Conservation (phyloP, 257 asterid genomes). For the Buddleja alternifolia region DNA sequence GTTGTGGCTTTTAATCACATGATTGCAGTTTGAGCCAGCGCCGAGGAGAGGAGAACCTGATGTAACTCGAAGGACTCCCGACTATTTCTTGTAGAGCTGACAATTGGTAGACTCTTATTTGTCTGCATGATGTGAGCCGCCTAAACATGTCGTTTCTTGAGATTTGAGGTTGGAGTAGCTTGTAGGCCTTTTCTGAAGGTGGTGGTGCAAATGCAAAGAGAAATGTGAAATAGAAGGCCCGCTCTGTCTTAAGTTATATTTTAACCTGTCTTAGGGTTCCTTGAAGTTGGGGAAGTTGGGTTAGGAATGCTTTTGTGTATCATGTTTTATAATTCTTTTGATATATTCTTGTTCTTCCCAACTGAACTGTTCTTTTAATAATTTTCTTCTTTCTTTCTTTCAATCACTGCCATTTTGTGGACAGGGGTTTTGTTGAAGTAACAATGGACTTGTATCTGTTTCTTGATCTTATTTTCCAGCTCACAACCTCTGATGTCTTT, state of each 20-base stretch:
- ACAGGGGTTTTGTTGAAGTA: conserved; percentile 38
- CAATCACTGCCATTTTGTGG: conserved; percentile 35
- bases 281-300: conserved; percentile 38
- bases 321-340: conserved; percentile 36
- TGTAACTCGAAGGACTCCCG: conserved; percentile 93
- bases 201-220: conserved; percentile 39
- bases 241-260: conserved; percentile 41
- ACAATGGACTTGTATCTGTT: conserved; percentile 21
- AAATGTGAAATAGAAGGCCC: conserved; percentile 41
- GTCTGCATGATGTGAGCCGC: conserved; percentile 32
- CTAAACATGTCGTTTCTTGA: conserved; percentile 27
- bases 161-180: conserved; percentile 31
- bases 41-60: conserved; percentile 99
- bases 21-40: conserved; percentile 90
- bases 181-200: conserved; percentile 36
- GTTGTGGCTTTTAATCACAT: conserved; percentile 5
- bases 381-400: conserved; percentile 7
- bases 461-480: background rate
- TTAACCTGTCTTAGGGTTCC: conserved; percentile 48
- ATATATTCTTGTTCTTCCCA: conserved; percentile 23
- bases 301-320: conserved; percentile 36
- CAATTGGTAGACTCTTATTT: conserved; percentile 25
- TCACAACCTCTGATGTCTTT: no score
- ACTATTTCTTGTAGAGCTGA: conserved; percentile 81
- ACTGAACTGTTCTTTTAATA: conserved; percentile 3